These are phyloP conservation scores for Pezicula neosporulosa DNA, from an alignment of 2,329 filamentous ascomycete genomes.

Conservation along the genomic window DNA sequence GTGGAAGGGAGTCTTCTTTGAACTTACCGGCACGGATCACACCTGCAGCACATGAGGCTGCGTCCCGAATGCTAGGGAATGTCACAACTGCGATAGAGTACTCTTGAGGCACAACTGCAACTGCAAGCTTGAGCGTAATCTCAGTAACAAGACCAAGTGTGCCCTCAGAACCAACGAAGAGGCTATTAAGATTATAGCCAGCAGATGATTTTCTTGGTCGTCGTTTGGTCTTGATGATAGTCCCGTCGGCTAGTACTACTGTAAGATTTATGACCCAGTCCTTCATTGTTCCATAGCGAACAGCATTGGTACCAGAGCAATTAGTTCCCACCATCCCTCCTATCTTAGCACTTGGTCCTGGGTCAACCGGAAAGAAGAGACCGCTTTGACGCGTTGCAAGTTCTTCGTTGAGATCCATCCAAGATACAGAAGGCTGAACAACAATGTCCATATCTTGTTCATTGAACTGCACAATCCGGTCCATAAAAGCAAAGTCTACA, in stretches of 20 bases:
- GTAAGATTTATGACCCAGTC: constrained; percentile 85
- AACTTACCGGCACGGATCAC: constrained; percentile 63
- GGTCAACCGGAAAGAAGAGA: constrained; percentile 89
- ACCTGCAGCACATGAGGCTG: constrained; percentile 68
- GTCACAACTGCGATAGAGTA: constrained; percentile 76
- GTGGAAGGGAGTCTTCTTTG: not conserved
- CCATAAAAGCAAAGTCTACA: constrained; percentile 87
- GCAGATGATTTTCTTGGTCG: constrained; percentile 79
- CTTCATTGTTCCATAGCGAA: constrained; percentile 82
- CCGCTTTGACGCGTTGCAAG: constrained; percentile 66
- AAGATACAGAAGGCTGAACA: constrained; percentile 87
- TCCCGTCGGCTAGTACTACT: constrained; percentile 75
- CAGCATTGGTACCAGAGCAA: constrained; percentile 74
- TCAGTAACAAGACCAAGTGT: constrained; percentile 80
- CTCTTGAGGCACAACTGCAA: constrained; percentile 71
- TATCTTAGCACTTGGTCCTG: constrained; percentile 66
- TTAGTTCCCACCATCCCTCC: constrained; percentile 83
- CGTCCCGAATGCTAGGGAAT: constrained; percentile 74
- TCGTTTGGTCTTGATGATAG: constrained; percentile 72
- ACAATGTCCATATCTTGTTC: constrained; percentile 90
- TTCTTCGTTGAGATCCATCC: constrained; percentile 81
- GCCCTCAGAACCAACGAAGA: constrained; percentile 81
- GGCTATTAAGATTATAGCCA: constrained; percentile 76
- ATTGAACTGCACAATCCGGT: constrained; percentile 74
- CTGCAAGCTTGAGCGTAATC: constrained; percentile 75